Evolutionary conservation across 768 basidiomycete genomes (phyloP).

Genomic region (Coprinopsis strossmayeri): DNA sequence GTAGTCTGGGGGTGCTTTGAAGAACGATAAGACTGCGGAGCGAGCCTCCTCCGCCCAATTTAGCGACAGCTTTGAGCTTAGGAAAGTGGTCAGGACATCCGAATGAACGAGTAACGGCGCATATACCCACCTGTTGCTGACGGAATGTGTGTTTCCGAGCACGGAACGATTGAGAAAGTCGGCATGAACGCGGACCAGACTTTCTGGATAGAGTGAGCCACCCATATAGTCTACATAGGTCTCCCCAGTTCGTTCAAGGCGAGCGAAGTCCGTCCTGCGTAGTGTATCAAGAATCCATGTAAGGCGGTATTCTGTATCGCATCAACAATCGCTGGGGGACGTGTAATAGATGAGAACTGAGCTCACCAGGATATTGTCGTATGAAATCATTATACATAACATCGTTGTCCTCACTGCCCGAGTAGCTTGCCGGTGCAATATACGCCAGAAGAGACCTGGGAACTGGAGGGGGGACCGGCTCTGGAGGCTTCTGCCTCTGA

Average conservation of each 20-base stretch:
- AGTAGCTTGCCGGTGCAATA: constrained; percentile 3
- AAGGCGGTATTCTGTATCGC: constrained; percentile 43
- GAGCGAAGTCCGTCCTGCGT: constrained; percentile 53
- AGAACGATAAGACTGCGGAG: constrained; percentile 66
- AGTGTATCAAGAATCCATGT: constrained; percentile 71
- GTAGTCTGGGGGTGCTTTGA: constrained; percentile 69
- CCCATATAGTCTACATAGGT: constrained; percentile 88
- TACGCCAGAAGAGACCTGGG: constrained; percentile 12
- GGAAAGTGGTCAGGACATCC: constrained; percentile 6
- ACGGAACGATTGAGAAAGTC: constrained; percentile 61
- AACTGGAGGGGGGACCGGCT: background rate
- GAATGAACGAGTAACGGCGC: constrained; percentile 10
- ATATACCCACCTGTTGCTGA: constrained; percentile 66
- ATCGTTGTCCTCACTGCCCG: constrained; percentile 24
- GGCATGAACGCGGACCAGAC: constrained; percentile 63
- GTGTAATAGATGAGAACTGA: background rate
- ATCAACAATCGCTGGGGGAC: background rate
- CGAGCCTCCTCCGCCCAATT: constrained; percentile 65
- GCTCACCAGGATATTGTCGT: constrained; percentile 30
- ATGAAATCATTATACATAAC: constrained; percentile 46
- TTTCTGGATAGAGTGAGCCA: constrained; percentile 73
- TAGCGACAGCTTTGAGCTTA: constrained; percentile 66
- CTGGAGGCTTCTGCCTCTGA: background rate
- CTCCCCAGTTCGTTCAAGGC: constrained; percentile 57
- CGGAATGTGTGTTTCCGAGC: constrained; percentile 81